These are phyloP conservation scores for Gonapodya prolifera DNA, from an alignment of 192 early-diverging fungal genomes.

Conservation along the genomic window DNA sequence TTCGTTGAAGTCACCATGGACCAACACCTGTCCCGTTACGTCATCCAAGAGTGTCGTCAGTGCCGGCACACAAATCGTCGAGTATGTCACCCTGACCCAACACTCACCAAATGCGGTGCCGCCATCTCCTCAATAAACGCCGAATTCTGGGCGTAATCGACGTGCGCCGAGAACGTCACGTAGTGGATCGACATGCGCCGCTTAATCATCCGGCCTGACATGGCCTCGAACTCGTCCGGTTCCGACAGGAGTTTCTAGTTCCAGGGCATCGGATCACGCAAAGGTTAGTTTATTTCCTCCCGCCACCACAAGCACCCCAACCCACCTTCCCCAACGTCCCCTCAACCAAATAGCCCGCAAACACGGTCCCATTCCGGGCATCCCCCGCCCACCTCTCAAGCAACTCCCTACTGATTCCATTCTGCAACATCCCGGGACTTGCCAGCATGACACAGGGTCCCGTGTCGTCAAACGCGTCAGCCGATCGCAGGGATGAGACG, in stretches of 20 bases:
- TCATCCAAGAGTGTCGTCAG: neutral
- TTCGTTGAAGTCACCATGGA: constrained; percentile 90
- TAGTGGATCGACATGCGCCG: constrained; percentile 78
- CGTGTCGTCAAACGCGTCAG: constrained; percentile 78
- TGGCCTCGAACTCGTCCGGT: constrained; percentile 66
- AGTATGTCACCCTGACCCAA: neutral
- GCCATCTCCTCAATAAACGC: constrained; percentile 93
- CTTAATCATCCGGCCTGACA: constrained; percentile 69
- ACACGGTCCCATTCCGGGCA: constrained; percentile 80
- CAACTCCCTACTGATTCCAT: constrained; percentile 85
- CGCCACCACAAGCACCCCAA: neutral
- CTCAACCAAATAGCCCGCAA: constrained; percentile 96
- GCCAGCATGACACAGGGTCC: constrained; percentile 99
- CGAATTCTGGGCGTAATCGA: constrained; percentile 92
- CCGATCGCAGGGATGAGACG: constrained; percentile 77
- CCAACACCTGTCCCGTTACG: constrained; percentile 41
- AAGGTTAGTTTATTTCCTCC: neutral
- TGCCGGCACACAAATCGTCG: constrained; percentile 5
- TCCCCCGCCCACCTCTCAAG: constrained; percentile 93
- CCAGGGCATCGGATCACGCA: neutral
- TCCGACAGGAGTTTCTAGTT: constrained; percentile 56
- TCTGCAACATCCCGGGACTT: constrained; percentile 86
- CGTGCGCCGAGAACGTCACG: constrained; percentile 96
- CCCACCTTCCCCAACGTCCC: constrained; percentile 78
- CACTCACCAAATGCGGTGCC: constrained; percentile 66